Base-by-base conservation (phyloP, 2,329 filamentous ascomycete species). In the Apiospora malaysiana region DNA sequence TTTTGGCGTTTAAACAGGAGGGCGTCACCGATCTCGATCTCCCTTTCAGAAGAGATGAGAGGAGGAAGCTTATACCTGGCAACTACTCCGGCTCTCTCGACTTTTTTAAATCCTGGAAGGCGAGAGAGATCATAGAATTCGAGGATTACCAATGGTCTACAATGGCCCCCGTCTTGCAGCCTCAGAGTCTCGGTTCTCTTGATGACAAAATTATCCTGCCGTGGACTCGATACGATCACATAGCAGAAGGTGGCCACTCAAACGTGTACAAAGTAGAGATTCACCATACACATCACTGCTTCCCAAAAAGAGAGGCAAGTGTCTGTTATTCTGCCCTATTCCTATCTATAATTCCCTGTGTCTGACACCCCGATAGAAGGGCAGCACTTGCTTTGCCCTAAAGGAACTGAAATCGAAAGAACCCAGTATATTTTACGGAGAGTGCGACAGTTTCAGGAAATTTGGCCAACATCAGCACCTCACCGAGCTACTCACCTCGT, bases 271-370 rank as follows among this genome's bases (percentile, higher is more conserved):
- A n/a, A n/a, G 51, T 59, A 12, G 21, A 59, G 32, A 59, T 59
- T 2, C 51, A 59, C 21, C 27, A 59, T 12, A 7, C 51, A 4
- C 51, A 59, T 21, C 51, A 59, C 27, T 10, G 8, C 27, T 59
- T 59, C 18, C 27, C 51, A 16, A 59, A 59, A 59, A 59, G 27
- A 59, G 18, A 59, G 51, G 51, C 51, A 59, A 21, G 51, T 59
- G 27, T 21, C 12, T 21, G 16, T 59, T 59, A 1, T 59, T 6
- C 5, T 7, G 16, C 32, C 27, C 7, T 59, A 27, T 16, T 8
- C 27, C 18, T 27, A 5, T 59, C 8, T 4, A 2, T n/a, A 37
- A 27, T 37, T 12, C 27, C 1, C 27, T 37, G 8, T 12, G n/a
- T 37, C 27, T 59, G 7, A 59, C 27, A n/a, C 8, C 18, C 7